These are phyloP conservation scores for Mucor lusitanicus DNA, from an alignment of 371 early-diverging fungal genomes.

Conservation along the genomic window DNA sequence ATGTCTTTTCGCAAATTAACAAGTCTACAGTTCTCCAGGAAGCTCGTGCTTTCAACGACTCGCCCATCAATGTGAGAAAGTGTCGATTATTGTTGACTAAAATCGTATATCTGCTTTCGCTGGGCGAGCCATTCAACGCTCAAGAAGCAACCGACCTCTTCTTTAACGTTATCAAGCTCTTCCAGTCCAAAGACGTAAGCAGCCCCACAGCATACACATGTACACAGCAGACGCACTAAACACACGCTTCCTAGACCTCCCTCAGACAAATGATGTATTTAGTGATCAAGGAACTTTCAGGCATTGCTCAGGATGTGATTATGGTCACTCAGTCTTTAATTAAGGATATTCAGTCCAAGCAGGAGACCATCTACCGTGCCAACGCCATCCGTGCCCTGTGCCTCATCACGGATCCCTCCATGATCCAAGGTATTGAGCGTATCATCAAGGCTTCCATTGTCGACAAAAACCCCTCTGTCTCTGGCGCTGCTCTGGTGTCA, in stretches of 20 bases:
- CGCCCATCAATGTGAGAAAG: conserved; percentile 93
- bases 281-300: conserved; percentile 94
- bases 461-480: conserved; percentile 89
- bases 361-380: conserved; percentile 88
- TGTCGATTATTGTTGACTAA: conserved; percentile 92
- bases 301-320: conserved; percentile 93
- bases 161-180: conserved; percentile 96
- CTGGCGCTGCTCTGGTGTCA: conserved; percentile 93
- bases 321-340: conserved; percentile 96
- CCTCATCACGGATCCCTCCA: conserved; percentile 93
- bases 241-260: conserved; percentile 58
- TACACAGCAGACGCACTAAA: neutral
- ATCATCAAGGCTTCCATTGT: conserved; percentile 97
- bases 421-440: conserved; percentile 95
- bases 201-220: neutral
- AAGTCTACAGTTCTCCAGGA: conserved; percentile 95
- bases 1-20: conserved; percentile 75
- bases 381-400: conserved; percentile 96
- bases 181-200: conserved; percentile 94
- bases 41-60: conserved; percentile 94
- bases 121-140: conserved; percentile 85
- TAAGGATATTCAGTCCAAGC: conserved; percentile 95
- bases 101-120: conserved; percentile 89
- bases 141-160: conserved; percentile 97
- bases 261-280: conserved; percentile 96